These are phyloP conservation scores for Bipolaris victoriae DNA, from an alignment of 2,329 filamentous ascomycete genomes.

Conservation along the genomic window DNA sequence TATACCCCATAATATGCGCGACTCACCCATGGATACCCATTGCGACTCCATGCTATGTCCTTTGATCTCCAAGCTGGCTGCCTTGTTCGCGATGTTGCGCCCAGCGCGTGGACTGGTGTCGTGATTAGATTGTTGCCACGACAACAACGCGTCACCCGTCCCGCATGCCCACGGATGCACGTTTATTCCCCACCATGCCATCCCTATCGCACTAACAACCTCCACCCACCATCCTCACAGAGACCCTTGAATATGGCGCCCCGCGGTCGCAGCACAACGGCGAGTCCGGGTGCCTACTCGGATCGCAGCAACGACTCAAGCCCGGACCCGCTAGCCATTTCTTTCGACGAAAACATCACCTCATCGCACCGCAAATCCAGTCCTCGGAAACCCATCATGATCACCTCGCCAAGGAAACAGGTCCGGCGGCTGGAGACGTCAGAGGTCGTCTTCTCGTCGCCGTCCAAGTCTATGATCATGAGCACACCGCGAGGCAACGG, in stretches of 20 bases:
- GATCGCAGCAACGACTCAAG: slow-evolving; percentile 43
- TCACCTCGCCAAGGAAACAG: slow-evolving; percentile 43
- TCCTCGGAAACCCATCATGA: slow-evolving; percentile 31
- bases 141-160: slow-evolving; percentile 28
- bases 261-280: slow-evolving; percentile 24
- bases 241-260: slow-evolving; percentile 31
- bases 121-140: slow-evolving; percentile 44
- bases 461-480: slow-evolving; percentile 55
- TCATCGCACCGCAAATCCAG: slow-evolving; percentile 28
- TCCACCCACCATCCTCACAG: slow-evolving; percentile 16
- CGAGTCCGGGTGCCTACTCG: slow-evolving; percentile 21
- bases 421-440: slow-evolving; percentile 24
- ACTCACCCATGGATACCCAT: slow-evolving; percentile 52
- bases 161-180: slow-evolving; percentile 22
- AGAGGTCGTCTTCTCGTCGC: slow-evolving; percentile 41
- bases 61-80: slow-evolving; percentile 12
- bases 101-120: neutral
- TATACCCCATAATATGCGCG: neutral
- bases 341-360: slow-evolving; percentile 33
- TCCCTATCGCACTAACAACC: slow-evolving; percentile 19
- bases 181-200: slow-evolving; percentile 21
- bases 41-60: slow-evolving; percentile 28
- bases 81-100: slow-evolving; percentile 24
- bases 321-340: slow-evolving; percentile 46
- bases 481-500: slow-evolving; percentile 48